Conservation (phyloP, 371 early-diverging fungal species). For the Syncephalastrum contaminatum region DNA sequence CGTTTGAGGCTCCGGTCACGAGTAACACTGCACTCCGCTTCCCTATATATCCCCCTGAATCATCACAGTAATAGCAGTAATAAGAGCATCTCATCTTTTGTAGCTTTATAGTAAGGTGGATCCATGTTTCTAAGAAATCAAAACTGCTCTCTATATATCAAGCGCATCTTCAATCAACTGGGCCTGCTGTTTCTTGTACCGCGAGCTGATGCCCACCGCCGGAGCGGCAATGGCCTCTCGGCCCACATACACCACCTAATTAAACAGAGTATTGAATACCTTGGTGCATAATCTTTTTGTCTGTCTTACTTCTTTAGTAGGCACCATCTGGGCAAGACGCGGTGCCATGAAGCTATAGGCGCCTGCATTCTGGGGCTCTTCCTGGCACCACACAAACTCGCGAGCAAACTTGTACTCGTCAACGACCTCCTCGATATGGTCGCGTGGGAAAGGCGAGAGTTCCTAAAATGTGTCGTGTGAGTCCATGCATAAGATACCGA, state of each 20-base stretch:
- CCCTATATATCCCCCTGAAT: too few species aligned
- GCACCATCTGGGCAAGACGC: conserved; percentile 73
- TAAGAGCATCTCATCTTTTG: too few species aligned
- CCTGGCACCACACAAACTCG: conserved; percentile 91
- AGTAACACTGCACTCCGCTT: too few species aligned
- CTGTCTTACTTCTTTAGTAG: conserved; percentile 33
- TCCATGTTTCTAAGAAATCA: background rate
- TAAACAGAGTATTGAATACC: background rate
- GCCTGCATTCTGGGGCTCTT: conserved; percentile 94
- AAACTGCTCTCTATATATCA: conserved; percentile 4
- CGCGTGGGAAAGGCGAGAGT: conserved; percentile 89
- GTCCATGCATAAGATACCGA: background rate
- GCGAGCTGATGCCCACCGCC: conserved; percentile 64
- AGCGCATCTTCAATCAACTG: conserved; percentile 30
- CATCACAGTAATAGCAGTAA: too few species aligned
- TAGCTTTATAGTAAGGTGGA: too few species aligned
- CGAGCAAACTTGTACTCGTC: conserved; percentile 59
- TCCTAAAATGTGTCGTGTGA: conserved; percentile 45
- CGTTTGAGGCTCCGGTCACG: too few species aligned
- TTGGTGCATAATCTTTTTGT: background rate
- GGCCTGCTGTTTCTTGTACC: conserved; percentile 36
- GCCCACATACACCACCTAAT: conserved; percentile 66
- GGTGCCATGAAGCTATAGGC: conserved; percentile 87
- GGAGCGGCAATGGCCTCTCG: conserved; percentile 74
- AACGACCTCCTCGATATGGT: conserved; percentile 65